A percentile compares a stretch with the other conserved stretches of the same genome.
These are phyloP conservation scores for Boletus bicolor DNA, from an alignment of 768 basidiomycete species.

Conservation along the genomic window DNA sequence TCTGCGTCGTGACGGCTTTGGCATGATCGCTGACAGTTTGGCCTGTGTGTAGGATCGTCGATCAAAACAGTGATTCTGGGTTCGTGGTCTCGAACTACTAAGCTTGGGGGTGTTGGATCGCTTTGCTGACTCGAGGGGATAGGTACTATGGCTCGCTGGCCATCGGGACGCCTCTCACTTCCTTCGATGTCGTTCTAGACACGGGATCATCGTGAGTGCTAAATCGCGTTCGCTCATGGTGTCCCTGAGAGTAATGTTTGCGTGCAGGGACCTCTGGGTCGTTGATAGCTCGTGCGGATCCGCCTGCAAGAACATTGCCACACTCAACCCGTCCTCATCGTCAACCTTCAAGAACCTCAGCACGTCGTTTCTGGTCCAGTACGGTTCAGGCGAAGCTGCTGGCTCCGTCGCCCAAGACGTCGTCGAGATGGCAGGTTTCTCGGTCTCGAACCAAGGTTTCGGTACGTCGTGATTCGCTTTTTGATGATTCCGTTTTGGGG, in stretches of 20 bases:
- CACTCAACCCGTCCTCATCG: slow-evolving; percentile 35
- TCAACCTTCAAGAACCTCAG: slow-evolving; percentile 37
- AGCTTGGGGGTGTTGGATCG: neutral
- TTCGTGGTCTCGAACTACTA: slow-evolving; percentile 24
- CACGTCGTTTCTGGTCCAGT: slow-evolving; percentile 39
- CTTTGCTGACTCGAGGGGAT: neutral
- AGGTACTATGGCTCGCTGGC: slow-evolving; percentile 40
- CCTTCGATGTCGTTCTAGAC: slow-evolving; percentile 50
- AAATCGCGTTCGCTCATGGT: neutral
- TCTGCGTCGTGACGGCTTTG: neutral
- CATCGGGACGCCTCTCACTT: slow-evolving; percentile 45
- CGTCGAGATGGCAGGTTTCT: slow-evolving; percentile 51
- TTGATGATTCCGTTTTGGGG: neutral
- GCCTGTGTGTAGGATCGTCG: slow-evolving; percentile 46
- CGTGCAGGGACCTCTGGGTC: slow-evolving; percentile 51
- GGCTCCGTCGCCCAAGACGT: slow-evolving; percentile 46
- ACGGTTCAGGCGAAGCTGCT: slow-evolving; percentile 46
- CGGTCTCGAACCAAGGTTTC: slow-evolving; percentile 45
- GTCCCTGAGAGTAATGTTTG: neutral
- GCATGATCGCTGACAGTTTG: neutral
- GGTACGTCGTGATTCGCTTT: slow-evolving; percentile 19
- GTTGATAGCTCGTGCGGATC: slow-evolving; percentile 33
- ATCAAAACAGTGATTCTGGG: slow-evolving; percentile 68
- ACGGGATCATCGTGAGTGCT: slow-evolving; percentile 42
- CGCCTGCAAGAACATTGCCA: slow-evolving; percentile 29